Base-by-base conservation (phyloP, 164 flowering plant species). In the Pachysandra terminalis region DNA sequence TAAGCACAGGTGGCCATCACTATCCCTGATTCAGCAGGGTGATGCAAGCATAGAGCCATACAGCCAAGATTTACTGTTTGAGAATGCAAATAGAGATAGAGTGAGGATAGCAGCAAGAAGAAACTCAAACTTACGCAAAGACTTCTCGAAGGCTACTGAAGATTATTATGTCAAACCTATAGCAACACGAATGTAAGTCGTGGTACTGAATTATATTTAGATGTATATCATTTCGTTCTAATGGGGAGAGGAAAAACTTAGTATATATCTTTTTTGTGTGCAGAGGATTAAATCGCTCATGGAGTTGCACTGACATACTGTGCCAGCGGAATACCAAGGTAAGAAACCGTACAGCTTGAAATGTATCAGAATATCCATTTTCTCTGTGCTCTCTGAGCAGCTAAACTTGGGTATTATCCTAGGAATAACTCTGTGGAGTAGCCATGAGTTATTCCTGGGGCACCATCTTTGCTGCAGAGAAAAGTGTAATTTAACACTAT, bases 21-120 rank as follows among this genome's bases (percentile, higher is more conserved):
- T 77, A 27, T 70, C 83, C 61, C 65, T 75, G 13, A 71, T 75
- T 70, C 83, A 74, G 67, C 81, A 77, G 45, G 75, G 60, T 58
- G 83, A 80, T 63, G 75, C 67, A 45, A 80, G 81, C 54, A 75
- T 77, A 2, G 77, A 80, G 69, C 77, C 73, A 41, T 80, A 80
- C 73, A 80, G 83, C 68, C 83, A 77, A 63, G 81, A 80, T 53
- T 73, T 80, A 67, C 32, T 69, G 64, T 80, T 77, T 73, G 83
- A 80, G 51, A 77, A 74, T 62, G 77, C 65, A 63, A 70, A 75
- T 48, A 65, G 28, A 62, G 81, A 71, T 9, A 75, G 27, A 60
- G 70, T 61, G 25, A 61, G 48, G n/a, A 60, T 58, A 49, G n/a
- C 61, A 12, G 59, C 61, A 32, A 75, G 68, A 63, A 69, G 57